These are phyloP conservation scores for Vitis hybrid DNA, from an alignment of 177 flowering plant genomes.

Conservation along the genomic window DNA sequence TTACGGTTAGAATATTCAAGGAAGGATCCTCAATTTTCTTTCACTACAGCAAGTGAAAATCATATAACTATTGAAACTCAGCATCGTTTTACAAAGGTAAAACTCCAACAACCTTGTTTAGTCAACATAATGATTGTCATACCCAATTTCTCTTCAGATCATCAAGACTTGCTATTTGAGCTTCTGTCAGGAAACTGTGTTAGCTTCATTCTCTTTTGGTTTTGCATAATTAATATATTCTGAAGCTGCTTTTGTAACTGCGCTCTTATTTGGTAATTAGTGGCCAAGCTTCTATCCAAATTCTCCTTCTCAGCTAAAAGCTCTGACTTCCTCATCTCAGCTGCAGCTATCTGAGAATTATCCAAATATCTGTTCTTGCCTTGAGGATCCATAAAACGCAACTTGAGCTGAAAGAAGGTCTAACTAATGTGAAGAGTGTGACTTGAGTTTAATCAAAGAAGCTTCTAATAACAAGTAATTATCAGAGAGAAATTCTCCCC, in stretches of 20 bases:
- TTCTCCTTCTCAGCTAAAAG: conserved; percentile 40
- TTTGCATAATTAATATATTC: conserved; percentile 19
- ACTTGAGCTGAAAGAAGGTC: conserved; percentile 35
- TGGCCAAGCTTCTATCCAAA: conserved; percentile 39
- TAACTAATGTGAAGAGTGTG: not conserved
- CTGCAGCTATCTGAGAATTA: conserved; percentile 41
- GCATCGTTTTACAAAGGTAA: too few species aligned
- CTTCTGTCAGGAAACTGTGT: conserved; percentile 2
- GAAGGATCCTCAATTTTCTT: too few species aligned
- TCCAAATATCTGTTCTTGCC: conserved; percentile 19
- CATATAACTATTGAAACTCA: too few species aligned
- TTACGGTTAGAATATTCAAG: too few species aligned
- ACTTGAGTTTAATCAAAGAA: not conserved
- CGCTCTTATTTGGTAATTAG: conserved; percentile 38
- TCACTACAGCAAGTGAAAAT: too few species aligned
- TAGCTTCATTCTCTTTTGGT: conserved; percentile 11
- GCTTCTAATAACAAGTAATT: too few species aligned
- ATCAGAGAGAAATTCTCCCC: too few species aligned
- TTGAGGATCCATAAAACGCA: conserved; percentile 37
- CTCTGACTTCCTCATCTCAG: conserved; percentile 44
- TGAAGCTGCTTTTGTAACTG: conserved; percentile 48
- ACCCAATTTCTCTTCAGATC: not conserved
- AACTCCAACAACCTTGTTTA: too few species aligned
- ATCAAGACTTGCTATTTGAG: not conserved
- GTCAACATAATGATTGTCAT: too few species aligned